Evolutionary conservation across 805 yeast genomes (phyloP), one percentile per base, ranked within the genome.

Genomic region (Candida peoriensis): DNA sequence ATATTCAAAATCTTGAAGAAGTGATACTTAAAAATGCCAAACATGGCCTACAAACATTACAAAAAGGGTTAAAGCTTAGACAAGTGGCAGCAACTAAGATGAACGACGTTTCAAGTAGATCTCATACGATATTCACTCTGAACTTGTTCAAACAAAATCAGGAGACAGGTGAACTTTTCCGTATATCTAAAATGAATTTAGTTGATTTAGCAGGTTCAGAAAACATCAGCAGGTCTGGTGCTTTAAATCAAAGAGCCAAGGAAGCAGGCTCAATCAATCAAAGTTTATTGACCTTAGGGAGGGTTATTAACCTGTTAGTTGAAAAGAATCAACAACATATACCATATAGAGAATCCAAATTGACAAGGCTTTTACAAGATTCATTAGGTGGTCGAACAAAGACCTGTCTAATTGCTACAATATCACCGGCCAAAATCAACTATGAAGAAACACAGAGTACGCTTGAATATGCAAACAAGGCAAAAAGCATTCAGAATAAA

Each of bases 171-270:
- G 78, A 74, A 37, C 46, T 64, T 17, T 69, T 70, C 41, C 63
- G 77, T 42, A 59, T 71, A 17, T 78, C 88, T 6, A 87, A 86
- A 50, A 76, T 87, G 66, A 87, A 89, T 54, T 64, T 89, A 16
- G 97, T 90, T 6, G 97, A 90, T 62, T 67, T 90, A 44, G 98
- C 97, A 0, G 97, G 98, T 1, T 84, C 95, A 5, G 98, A 90
- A 56, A 89, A 89, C 54, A 81, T 90, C 35, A 75, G 72, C 47
- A 67, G 87, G 48, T 84, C 96, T 1, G 98, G 98, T 3, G 96
- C 97, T 0, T 68, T 76, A 17, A 78, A 83, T 46, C 81, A 77
- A 53, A 69, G 96, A 28, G 96, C 96, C 0, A 78, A 87, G 46
- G 98, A 90, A 54, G 96, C 97, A 0, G 97, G 96, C 0, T 76